phyloP scores from a whole-genome alignment of 495 filamentous ascomycete species.

The Daldinia grandis region DNA sequence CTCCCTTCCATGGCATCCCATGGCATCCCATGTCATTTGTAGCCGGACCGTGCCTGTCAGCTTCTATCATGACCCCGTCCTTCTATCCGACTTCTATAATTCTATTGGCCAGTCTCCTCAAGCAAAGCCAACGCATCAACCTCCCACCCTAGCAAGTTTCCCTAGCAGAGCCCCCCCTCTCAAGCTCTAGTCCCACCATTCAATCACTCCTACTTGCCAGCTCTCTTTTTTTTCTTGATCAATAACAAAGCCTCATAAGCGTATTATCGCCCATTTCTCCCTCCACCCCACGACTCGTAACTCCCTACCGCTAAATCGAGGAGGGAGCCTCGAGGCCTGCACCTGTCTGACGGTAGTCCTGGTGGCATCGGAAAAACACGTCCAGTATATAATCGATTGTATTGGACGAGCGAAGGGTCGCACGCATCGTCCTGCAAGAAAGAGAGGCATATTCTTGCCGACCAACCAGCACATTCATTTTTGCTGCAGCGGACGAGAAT shows the following conservation, averaged over 20 bases:
- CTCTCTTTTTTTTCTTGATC: conserved; percentile 44
- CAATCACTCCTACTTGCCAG: conserved; percentile 43
- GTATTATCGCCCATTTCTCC: conserved; percentile 29
- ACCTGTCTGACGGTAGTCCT: conserved; percentile 24
- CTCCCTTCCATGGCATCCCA: conserved; percentile 30
- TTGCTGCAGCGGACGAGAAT: conserved; percentile 1
- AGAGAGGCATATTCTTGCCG: conserved; percentile 27
- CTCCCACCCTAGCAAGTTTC: conserved; percentile 42
- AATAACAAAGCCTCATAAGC: conserved; percentile 49
- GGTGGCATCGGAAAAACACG: conserved; percentile 21
- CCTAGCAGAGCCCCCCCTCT: conserved; percentile 14
- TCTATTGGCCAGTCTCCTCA: conserved; percentile 38
- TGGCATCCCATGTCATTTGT: conserved; percentile 39
- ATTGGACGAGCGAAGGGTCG: conserved; percentile 33
- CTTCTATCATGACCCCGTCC: conserved; percentile 21
- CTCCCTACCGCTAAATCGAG: conserved; percentile 26
- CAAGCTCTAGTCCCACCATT: conserved; percentile 43
- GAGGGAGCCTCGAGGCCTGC: conserved; percentile 38
- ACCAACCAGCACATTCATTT: conserved; percentile 14
- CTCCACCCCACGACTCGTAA: conserved; percentile 24
- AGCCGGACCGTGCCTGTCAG: conserved; percentile 39
- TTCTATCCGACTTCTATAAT: neutral
- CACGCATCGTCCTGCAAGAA: conserved; percentile 33
- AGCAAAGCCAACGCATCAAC: conserved; percentile 49
- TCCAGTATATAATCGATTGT: conserved; percentile 23